Conservation (phyloP, 805 yeast genomes). For the Pichia sporocuriosa region DNA sequence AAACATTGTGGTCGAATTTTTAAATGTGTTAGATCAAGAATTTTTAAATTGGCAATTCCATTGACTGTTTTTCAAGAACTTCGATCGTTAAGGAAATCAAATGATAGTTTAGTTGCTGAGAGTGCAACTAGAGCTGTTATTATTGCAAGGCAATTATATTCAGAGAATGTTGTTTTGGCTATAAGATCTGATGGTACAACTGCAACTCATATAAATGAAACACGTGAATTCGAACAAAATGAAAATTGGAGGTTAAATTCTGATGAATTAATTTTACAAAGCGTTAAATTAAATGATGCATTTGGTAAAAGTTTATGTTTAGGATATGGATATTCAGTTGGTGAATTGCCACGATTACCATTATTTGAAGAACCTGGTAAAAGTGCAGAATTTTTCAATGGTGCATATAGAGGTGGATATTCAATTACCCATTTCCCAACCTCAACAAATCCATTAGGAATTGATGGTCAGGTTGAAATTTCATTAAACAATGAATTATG, state of each 20-base stretch:
- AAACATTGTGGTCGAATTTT: slow-evolving; percentile 73
- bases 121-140: slow-evolving; percentile 78
- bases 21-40: slow-evolving; percentile 56
- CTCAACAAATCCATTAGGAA: background rate
- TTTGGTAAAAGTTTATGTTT: slow-evolving; percentile 23
- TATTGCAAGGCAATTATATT: slow-evolving; percentile 58
- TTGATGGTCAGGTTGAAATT: too few species aligned
- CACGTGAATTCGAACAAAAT: slow-evolving; percentile 66
- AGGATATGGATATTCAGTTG: slow-evolving; percentile 21
- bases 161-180: slow-evolving; percentile 49
- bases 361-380: slow-evolving; percentile 10
- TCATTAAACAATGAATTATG: background rate
- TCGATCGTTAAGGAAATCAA: slow-evolving; percentile 60
- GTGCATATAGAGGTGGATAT: slow-evolving; percentile 13
- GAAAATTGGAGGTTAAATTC: slow-evolving; percentile 66
- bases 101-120: slow-evolving; percentile 68
- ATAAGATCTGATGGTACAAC: slow-evolving; percentile 63
- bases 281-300: slow-evolving; percentile 32
- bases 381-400: slow-evolving; percentile 12
- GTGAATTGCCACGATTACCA: slow-evolving; percentile 11
- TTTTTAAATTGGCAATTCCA: slow-evolving; percentile 59
- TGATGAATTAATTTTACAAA: slow-evolving; percentile 59
- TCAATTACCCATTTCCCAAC: slow-evolving; percentile 4
- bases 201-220: slow-evolving; percentile 63
- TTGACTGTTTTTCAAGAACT: slow-evolving; percentile 73